Base-by-base conservation (phyloP, 1,284 basidiomycete species). In the Afroboletus lepidellus region DNA sequence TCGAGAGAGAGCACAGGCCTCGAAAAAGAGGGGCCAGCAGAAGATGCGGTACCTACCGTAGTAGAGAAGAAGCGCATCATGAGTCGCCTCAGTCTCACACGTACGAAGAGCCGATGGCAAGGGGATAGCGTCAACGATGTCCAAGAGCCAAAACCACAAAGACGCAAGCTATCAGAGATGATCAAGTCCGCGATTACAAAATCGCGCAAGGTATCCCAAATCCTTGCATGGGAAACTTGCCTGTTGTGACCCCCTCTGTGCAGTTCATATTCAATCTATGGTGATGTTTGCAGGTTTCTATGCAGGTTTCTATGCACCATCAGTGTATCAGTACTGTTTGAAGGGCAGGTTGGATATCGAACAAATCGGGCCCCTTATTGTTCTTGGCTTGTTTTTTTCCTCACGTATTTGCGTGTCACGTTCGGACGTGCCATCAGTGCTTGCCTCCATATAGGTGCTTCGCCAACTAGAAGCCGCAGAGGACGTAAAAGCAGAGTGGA, bases 261-360 rank as follows among this genome's bases (percentile, higher is more conserved):
- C 50, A 64, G 62, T 49, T 68, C 49, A 55, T 64, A 48, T 50
- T 46, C 48, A 51, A 34, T 27, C 43, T 67, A 16, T 65, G 63
- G 63, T 62, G 38, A 64, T 39, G 36, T 42, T 48, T 43, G 27
- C n/a, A n/a, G n/a, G n/a, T n/a, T n/a, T n/a, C n/a, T n/a, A n/a
- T n/a, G 25, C 24, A 39, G 39, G 38, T 6, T 29, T 46, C 44
- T 41, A 49, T 51, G 50, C 50, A 49, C 23, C 29, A 33, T 47
- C 20, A 12, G 18, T 25, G 33, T 45, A 44, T 54, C 33, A 42
- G 27, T 24, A 37, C 24, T 48, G n/a, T 43, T 50, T 29, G 42
- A 48, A 39, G 24, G 34, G 36, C 16, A n/a, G 38, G 11, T 43
- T 25, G n/a, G 13, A 25, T 51, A 46, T 51, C 21, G 38, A 53